Base-by-base conservation (phyloP, 169 alveolate genomes). In the Haemoproteus tartakovskyi region DNA sequence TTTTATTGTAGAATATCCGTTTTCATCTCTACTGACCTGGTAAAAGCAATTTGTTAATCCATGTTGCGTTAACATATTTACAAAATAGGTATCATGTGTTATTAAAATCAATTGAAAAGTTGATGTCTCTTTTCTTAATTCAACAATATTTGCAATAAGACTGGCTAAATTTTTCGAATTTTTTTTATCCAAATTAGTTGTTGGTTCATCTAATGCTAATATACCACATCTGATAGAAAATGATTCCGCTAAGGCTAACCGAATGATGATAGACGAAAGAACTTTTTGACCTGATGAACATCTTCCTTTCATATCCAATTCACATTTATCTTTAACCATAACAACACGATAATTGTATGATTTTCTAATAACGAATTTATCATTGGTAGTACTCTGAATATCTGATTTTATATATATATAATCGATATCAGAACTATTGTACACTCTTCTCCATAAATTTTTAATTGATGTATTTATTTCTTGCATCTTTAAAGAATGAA, bases 201-300 rank as follows among this genome's bases (percentile, higher is more conserved):
- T 98, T 5, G 99, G 99, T 79, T 98, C 99, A 83, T 98, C 99
- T 24, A 98, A 89, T 5, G 99, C 98, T 43, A 98, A 91, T 4
- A 98, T 92, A 21, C 99, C 99, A 89, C 99, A 97, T 87, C 96
- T 92, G 27, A 89, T 86, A 43, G 99, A 94, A 89, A 98, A 98
- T 8, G 99, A 90, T 81, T 98, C 99, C 2, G 99, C 99, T 30
- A 98, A 87, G 2, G 99, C 99, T 60, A 98, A 88, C 36, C 99
- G 91, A 22, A 97, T 95, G 14, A 97, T 93, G 24, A 98, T 93
- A 27, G 98, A 92, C 8, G 99, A 98, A 5, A 98, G 90, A 14
- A 98, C 98, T 78, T 96, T 94, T 52, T 91, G 94, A 3, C 99
- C 99, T 11, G 99, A 98, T 0, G 99, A 96, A 79, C 99, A 97